phyloP scores from a whole-genome alignment of 2,329 filamentous ascomycete species.

The Alternaria novae-zelandiae region DNA sequence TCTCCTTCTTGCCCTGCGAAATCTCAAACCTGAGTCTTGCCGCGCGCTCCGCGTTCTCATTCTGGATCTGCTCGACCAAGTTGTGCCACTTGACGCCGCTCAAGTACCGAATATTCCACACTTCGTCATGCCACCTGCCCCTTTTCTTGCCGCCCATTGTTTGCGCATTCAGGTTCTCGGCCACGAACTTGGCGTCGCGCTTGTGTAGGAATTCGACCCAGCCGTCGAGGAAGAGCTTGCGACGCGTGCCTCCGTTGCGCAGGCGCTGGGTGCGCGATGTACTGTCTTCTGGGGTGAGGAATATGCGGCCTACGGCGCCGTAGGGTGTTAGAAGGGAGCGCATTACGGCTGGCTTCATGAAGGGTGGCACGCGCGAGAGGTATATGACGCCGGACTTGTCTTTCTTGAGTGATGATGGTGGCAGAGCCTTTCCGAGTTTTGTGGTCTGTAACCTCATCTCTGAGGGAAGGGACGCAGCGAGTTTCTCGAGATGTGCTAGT shows the following conservation, averaged over 20 bases:
- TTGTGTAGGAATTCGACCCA: conserved; percentile 86
- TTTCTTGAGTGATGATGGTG: conserved; percentile 62
- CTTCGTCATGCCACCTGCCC: conserved; percentile 81
- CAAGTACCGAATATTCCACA: conserved; percentile 84
- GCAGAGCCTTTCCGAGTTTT: conserved; percentile 27
- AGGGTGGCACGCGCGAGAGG: conserved; percentile 82
- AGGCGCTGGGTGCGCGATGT: conserved; percentile 70
- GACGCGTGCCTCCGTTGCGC: conserved; percentile 79
- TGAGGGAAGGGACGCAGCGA: conserved; percentile 37
- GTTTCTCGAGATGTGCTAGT: conserved; percentile 40
- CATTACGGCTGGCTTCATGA: conserved; percentile 84
- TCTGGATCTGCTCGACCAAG: conserved; percentile 76
- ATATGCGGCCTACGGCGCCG: conserved; percentile 77
- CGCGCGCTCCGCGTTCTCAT: conserved; percentile 80
- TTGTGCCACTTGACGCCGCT: conserved; percentile 82
- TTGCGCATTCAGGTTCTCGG: conserved; percentile 76
- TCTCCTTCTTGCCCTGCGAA: conserved; percentile 75
- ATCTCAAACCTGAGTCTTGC: conserved; percentile 81
- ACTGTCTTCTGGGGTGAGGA: conserved; percentile 78
- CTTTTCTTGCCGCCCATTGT: conserved; percentile 86
- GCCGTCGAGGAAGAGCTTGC: conserved; percentile 80
- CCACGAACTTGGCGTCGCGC: conserved; percentile 76
- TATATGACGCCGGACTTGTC: conserved; percentile 82
- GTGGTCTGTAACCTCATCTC: conserved; percentile 46
- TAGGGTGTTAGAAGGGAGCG: conserved; percentile 77